Evolutionary conservation across 192 early-diverging fungal genomes (phyloP), one percentile per base, ranked within the genome.

Genomic region (Backusella psychrophila): DNA sequence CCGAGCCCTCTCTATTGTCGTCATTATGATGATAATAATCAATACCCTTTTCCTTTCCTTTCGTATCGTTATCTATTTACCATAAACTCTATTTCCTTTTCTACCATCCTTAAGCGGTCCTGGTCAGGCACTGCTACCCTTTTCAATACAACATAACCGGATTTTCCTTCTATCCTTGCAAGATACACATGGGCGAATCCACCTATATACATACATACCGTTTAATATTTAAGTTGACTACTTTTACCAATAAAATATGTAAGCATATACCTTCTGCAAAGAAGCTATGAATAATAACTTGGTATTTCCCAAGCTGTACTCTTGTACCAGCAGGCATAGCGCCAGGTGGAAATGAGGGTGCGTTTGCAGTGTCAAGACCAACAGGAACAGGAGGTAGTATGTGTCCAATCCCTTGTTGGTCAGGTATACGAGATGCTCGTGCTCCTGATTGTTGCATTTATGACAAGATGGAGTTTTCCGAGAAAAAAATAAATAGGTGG

Each of bases 181-280:
- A 94, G 78, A 78, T 98, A 98, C 21, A 98, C 91, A 84, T 97
- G 94, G 14, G 97, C 95, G 76, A 96, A 94, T 6, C 95, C 96
- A 66, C 97, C 95, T 93, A 68, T 1, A 29, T 15, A 69, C 6
- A 56, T 42, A 17, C 15, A 14, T n/a, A 66, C 23, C 21, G 7
- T 46, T 12, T 29, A 36, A 2, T 74, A 39, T 36, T 68, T 8
- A 53, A 17, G 6, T 53, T 8, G 6, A 44, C 14, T 33, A 71
- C 6, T 69, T 23, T 19, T 38, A 41, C 9, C 8, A 23, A 7
- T 29, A 29, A 9, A 26, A 21, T 26, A 59, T 3, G 4, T 59
- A 56, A 38, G 49, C 66, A 46, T 29, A 34, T 85, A 93, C 92
- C 92, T 83, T 94, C 91, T 21, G 94, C 93, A 41, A 95, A 85